Percentiles rank a stretch among this genome's conserved stretches.
These are phyloP conservation scores for Aspergillus coremiiformis DNA, from an alignment of 495 filamentous ascomycete species.

Conservation along the genomic window DNA sequence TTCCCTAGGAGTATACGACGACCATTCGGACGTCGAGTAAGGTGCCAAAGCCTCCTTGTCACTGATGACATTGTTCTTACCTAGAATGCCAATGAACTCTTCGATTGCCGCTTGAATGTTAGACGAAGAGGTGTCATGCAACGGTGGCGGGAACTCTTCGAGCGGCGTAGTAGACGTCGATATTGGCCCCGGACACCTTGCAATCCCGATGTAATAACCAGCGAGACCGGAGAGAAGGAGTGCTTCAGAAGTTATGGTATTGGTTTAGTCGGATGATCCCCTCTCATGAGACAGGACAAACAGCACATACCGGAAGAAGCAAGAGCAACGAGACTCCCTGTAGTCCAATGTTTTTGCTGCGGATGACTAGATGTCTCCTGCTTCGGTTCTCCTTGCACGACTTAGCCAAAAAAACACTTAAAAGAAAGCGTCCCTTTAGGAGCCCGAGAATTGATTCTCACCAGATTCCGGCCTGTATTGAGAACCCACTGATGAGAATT, in stretches of 20 bases:
- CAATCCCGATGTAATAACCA: constrained; percentile 65
- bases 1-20: constrained; percentile 57
- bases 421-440: too few relatives aligned
- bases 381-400: background rate
- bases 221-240: constrained; percentile 52
- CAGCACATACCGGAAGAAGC: background rate
- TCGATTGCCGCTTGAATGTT: constrained; percentile 91
- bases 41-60: constrained; percentile 52
- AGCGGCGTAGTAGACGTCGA: constrained; percentile 67
- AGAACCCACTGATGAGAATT: background rate
- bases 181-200: constrained; percentile 48
- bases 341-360: background rate
- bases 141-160: constrained; percentile 47
- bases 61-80: constrained; percentile 78
- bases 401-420: background rate
- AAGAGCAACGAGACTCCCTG: background rate
- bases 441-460: background rate
- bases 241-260: constrained; percentile 21
- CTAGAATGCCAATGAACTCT: constrained; percentile 79
- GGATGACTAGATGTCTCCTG: background rate
- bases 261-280: background rate
- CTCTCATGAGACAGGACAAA: background rate
- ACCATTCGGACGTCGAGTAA: constrained; percentile 85
- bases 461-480: background rate
- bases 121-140: constrained; percentile 62